Evolutionary conservation across 805 yeast species (phyloP), one percentile per base, ranked within the genome.

Genomic region (Starmerella davenportii): DNA sequence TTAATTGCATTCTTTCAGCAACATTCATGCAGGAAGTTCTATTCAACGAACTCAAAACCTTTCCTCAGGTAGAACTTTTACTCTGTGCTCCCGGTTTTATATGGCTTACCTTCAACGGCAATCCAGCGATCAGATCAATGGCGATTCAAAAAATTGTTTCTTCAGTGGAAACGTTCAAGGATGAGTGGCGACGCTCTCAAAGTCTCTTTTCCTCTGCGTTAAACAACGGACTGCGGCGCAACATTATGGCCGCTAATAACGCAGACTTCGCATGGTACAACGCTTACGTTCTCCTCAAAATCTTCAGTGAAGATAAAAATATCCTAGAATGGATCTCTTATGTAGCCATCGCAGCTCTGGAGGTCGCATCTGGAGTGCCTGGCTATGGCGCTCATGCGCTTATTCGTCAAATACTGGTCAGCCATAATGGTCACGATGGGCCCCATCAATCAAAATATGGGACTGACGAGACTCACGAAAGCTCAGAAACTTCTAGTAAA

Each of bases 241-340:
- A 38, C 34, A 14, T 38, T 18, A 35, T 40, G 8, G 47, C 44
- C 2, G 19, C 4, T 7, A 29, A 39, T 4, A n/a, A 23, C 15
- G 49, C 49, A 1, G 50, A 46, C 27, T n/a, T 38, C 15, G 43
- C 49, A 2, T 46, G 50, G 50, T 40, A 18, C 29, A 37, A 35
- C 2, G 35, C 40, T 1, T 38, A 30, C 1, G 7, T 15, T 16
- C 13, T 46, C 2, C 32, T 46, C 1, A 18, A 27, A 4, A 16
- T 25, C 7, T 17, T 42, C 8, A 19, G 18, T 2, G 8, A 11
- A 2, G 33, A 30, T 15, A 11, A 9, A 5, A 27, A 15, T 3
- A 17, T 40, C n/a, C 24, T 9, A 1, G 14, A 5, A 2, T 17
- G 13, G 5, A 37, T 44, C 15, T 23, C 36, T 14, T 21, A 23